A percentile compares a stretch with the other conserved stretches of the same genome.
phyloP scores from a whole-genome alignment of 1,139 yeast genomes.

The Candida sanyaensis region DNA sequence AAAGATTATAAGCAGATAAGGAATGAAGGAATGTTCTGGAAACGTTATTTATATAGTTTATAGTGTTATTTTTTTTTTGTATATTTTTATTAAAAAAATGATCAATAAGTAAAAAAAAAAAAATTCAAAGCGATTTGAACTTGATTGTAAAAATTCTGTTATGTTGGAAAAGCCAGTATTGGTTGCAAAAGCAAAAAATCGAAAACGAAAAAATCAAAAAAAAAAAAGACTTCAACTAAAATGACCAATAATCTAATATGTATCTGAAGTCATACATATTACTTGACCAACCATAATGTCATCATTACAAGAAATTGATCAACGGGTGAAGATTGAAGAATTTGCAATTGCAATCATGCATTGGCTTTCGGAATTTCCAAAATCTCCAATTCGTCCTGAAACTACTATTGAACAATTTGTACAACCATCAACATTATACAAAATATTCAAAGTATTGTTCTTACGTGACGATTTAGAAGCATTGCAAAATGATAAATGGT shows the following conservation, averaged over 20 bases:
- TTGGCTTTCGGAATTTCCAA: conserved; percentile 28
- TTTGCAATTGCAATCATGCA: conserved; percentile 18
- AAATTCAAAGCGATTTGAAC: background rate
- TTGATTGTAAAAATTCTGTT: background rate
- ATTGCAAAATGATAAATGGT: conserved; percentile 1
- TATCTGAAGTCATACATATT: no score
- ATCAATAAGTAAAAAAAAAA: background rate
- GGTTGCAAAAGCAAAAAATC: background rate
- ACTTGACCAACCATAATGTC: background rate
- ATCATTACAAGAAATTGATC: background rate
- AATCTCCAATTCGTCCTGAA: conserved; percentile 17
- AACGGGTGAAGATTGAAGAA: background rate
- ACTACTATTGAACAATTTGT: conserved; percentile 14
- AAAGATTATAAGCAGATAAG: conserved; percentile 35
- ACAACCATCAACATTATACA: conserved; percentile 17
- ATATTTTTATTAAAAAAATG: background rate
- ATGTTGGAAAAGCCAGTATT: background rate
- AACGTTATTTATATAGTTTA: conserved; percentile 4
- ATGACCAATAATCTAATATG: no score
- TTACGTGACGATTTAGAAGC: conserved; percentile 17
- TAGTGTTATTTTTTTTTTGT: background rate
- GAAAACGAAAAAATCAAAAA: background rate
- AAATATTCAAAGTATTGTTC: conserved; percentile 16
- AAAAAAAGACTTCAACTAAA: background rate
- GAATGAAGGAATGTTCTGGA: conserved; percentile 6